Base-by-base conservation (phyloP, 192 early-diverging fungal species). In the Chytriomyces hyalinus region DNA sequence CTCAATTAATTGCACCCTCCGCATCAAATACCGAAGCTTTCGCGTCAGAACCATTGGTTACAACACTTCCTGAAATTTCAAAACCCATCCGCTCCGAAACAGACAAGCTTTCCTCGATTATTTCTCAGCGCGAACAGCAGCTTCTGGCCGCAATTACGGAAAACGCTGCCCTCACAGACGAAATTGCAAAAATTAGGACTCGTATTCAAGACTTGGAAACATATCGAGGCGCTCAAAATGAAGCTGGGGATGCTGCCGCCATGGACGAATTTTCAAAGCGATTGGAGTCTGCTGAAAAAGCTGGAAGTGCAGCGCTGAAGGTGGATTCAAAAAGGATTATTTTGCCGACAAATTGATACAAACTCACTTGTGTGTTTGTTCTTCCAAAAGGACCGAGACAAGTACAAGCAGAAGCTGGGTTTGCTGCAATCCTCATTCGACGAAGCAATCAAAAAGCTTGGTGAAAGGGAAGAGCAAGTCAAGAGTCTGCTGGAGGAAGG, bases 91-190 rank as follows among this genome's bases (percentile, higher is more conserved):
- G 53, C 43, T 49, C 67, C 13, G 77, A 78, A 26, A 4, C 44
- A 8, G 15, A 73, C 11, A 9, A 46, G 6, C 62, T 80, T 48
- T 45, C 50, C 17, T 45, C 50, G 17, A 57, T 83, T 15, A 61
- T 85, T 26, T 76, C 77, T 6, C 80, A 80, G 46, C 79, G 84
- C 8, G 84, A 85, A 70, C 73, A 75, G 13, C 84, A 85, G 60
- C 75, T 85, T 24, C 65, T 85, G 67, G 68, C 63, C 10, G 71
- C 81, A 9, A 83, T 82, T 73, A 69, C 78, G 4, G 81, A 67
- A 6, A 85, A 85, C 61, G 80, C 81, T 5, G 28, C 78, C 4
- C 72, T 85, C 10, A 80, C 77, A 8, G 61, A 73, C 15, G 84
- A 82, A 50, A 72, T 64, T 49, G 45, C 13, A 6, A 57, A 72